Evolutionary conservation across 345 rosid genomes (phyloP).

Genomic region (Pistacia vera): DNA sequence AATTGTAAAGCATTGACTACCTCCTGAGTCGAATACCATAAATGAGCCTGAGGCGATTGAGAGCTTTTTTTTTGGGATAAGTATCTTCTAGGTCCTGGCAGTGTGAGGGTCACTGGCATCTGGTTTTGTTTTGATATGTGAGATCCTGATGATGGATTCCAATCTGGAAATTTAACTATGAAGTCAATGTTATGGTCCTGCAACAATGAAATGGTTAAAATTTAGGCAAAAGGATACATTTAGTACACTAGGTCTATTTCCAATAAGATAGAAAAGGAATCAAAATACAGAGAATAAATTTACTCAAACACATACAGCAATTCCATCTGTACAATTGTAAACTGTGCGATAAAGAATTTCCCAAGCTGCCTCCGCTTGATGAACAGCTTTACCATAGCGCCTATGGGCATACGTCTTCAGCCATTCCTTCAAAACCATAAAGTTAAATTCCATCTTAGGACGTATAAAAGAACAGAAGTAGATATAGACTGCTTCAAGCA

Average conservation of each 20-base stretch:
- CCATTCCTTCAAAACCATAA: slow-evolving; percentile 65
- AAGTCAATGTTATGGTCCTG: slow-evolving; percentile 96
- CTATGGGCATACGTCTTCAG: slow-evolving; percentile 71
- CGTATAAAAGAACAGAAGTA: too few species aligned
- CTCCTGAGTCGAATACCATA: slow-evolving; percentile 76
- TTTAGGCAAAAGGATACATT: not conserved
- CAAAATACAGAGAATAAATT: not conserved
- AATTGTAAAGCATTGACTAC: slow-evolving; percentile 61
- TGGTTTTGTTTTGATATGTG: slow-evolving; percentile 28
- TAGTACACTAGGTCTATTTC: not conserved
- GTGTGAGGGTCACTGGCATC: slow-evolving; percentile 27
- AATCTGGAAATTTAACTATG: slow-evolving; percentile 88
- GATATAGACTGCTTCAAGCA: slow-evolving; percentile 7
- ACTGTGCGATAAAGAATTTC: slow-evolving; percentile 74
- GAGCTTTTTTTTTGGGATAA: slow-evolving; percentile 48
- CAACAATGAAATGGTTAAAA: slow-evolving; percentile 22
- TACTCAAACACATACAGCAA: slow-evolving; percentile 60
- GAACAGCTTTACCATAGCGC: slow-evolving; percentile 78
- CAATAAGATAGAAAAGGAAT: not conserved
- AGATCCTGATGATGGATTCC: slow-evolving; percentile 67
- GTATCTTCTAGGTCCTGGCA: slow-evolving; percentile 53
- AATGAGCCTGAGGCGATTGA: slow-evolving; percentile 67
- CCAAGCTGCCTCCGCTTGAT: slow-evolving; percentile 71
- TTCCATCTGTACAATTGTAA: slow-evolving; percentile 84
- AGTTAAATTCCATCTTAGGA: not conserved